Evolutionary conservation across 257 asterid species (phyloP).

Genomic region (Sherardia arvensis): DNA sequence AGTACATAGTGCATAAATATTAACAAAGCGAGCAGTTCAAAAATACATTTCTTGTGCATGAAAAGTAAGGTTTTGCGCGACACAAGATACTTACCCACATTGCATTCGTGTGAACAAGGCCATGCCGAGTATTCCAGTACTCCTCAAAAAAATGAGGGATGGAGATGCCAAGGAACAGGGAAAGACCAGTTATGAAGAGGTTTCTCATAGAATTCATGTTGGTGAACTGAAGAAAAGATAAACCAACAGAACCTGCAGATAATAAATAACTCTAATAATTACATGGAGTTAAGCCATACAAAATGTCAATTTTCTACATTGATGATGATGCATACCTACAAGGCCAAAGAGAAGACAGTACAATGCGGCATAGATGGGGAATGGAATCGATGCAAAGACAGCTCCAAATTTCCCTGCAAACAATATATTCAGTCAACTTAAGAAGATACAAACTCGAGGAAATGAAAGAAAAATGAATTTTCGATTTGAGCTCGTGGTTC

Average conservation of each 20-base stretch:
- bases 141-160: constrained; percentile 77
- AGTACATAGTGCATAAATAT: not conserved
- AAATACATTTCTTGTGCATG: not conserved
- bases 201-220: constrained; percentile 98
- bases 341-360: constrained; percentile 94
- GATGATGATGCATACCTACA: constrained; percentile 55
- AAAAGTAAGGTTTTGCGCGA: not conserved
- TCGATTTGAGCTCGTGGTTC: not conserved
- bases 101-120: constrained; percentile 80
- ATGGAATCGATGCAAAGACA: constrained; percentile 94
- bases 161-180: constrained; percentile 92
- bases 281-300: not conserved
- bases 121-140: constrained; percentile 63
- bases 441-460: too few relatives aligned
- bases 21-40: not conserved
- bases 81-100: constrained; percentile 69
- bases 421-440: not conserved
- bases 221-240: constrained; percentile 95
- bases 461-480: not conserved
- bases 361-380: constrained; percentile 81
- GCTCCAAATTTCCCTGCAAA: constrained; percentile 96
- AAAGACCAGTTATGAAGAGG: constrained; percentile 82
- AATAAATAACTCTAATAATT: constrained; percentile 1
- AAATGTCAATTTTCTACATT: not conserved
- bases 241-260: constrained; percentile 82